Base-by-base conservation (phyloP, 257 asterid genomes). In the Solanum dulcamara region DNA sequence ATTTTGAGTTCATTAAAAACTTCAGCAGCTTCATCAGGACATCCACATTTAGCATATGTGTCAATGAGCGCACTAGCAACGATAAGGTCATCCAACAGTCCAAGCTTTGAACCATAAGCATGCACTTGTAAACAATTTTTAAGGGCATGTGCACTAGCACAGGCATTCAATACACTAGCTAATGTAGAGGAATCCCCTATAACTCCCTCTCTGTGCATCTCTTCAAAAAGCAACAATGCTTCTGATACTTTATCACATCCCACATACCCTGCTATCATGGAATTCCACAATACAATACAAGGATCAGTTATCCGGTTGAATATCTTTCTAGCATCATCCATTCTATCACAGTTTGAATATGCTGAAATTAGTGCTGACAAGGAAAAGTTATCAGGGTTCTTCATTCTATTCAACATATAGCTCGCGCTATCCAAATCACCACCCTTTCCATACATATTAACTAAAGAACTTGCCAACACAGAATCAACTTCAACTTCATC, bases 361-460 rank as follows among this genome's bases (percentile, higher is more conserved):
- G 96, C 91, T 22, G 97, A 91, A 67, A 96, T 93, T 80, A 94
- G 83, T 17, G 98, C 94, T 24, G 97, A 94, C 86, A 96, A 79
- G 20, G 98, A 93, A 88, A 92, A 93, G 85, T 93, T 93, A 89
- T 94, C 95, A 5, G 92, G 93, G 44, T 87, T 86, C 33, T 88
- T 89, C 92, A 89, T 85, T n/a, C 81, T 84, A 44, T 66, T 84
- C 83, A 93, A 75, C 67, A 93, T 74, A 35, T 87, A 79, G 10
- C 83, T 67, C 1, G 98, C 98, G 77, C 86, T 86, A 80, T 89
- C 92, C 89, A 94, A 87, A 88, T 93, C 94, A 40, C 92, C 90
- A 88, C 98, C 89, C 81, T 96, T 94, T 20, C 90, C 96, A 79
- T 94, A 93, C 98, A 96, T 90, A 85, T 94, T 93, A 81, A 93